Base-by-base conservation (phyloP, 768 basidiomycete species). In the Hemileccinum impolitum region DNA sequence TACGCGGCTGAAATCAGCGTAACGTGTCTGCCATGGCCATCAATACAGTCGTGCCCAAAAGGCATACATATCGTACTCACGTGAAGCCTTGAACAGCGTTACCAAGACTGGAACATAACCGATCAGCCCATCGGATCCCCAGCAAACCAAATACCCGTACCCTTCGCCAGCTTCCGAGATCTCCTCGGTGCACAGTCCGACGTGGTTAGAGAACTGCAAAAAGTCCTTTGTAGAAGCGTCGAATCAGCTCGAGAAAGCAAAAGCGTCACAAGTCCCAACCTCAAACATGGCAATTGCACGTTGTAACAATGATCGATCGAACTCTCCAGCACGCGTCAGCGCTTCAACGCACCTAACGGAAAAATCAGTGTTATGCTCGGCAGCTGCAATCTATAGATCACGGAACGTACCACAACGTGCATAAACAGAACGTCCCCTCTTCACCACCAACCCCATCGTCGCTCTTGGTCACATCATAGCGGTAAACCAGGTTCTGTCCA, bases 371-470 rank as follows among this genome's bases (percentile, higher is more conserved):
- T 23, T 8, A 28, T 15, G 39, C 21, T 10, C 3, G 18, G 15
- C 14, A 6, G 7, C 18, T 25, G 25, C 18, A 14, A 44, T 14
- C 43, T 14, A 13, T 2, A 14, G 15, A 45, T 25, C 6, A 8
- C 10, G 21, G 17, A 40, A 65, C 72, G 6, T 44, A 87, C 89
- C 87, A 91, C 7, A 91, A 66, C 0, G 88, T 90, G 60, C 91
- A 94, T 40, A 98, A 72, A 52, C 90, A 91, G 70, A 97, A 96
- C 0, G 90, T 94, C 2, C 94, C 94, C 68, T 96, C 94, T 55
- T 95, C 91, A 1, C 94, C 94, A 2, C 95, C 94, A 12, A 97
- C 92, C 7, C 95, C 95, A 58, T 97, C 95, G 49, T 89, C 85
- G 0, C 90, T 84, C 64, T 88, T 88, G 21, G 66, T 70, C 12